phyloP scores from a whole-genome alignment of 2,329 filamentous ascomycete species.

The Pseudogymnoascus sp. region DNA sequence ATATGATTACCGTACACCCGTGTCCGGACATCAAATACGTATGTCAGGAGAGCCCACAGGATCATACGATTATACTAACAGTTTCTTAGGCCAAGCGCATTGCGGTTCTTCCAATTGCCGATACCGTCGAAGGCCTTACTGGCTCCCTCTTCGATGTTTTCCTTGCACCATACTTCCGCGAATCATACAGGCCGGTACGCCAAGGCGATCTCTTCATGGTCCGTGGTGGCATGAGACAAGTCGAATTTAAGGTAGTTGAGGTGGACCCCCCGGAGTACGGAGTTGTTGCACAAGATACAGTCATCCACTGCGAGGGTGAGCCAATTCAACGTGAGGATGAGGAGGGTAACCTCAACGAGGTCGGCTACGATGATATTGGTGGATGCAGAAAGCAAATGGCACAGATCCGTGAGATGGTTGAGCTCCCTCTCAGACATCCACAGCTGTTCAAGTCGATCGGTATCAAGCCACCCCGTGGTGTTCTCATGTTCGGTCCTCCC shows the following conservation, averaged over 20 bases:
- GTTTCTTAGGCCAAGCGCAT: slow-evolving; percentile 82
- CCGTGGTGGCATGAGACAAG: slow-evolving; percentile 95
- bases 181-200: slow-evolving; percentile 93
- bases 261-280: slow-evolving; percentile 97
- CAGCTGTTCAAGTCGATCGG: slow-evolving; percentile 99
- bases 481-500: slow-evolving; percentile 90
- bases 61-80: slow-evolving; percentile 20
- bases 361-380: slow-evolving; percentile 98
- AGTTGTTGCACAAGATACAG: slow-evolving; percentile 96
- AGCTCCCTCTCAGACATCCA: slow-evolving; percentile 90
- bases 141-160: slow-evolving; percentile 98
- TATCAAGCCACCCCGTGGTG: slow-evolving; percentile 98
- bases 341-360: slow-evolving; percentile 98
- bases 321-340: slow-evolving; percentile 97
- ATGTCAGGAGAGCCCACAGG: slow-evolving; percentile 33
- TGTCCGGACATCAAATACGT: slow-evolving; percentile 99
- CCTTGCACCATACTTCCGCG: slow-evolving; percentile 98
- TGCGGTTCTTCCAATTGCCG: slow-evolving; percentile 93
- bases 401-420: slow-evolving; percentile 96
- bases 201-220: slow-evolving; percentile 98
- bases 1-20: slow-evolving; percentile 92
- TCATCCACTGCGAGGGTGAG: slow-evolving; percentile 98
- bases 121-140: slow-evolving; percentile 95
- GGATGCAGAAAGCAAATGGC: slow-evolving; percentile 99
- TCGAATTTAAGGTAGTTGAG: slow-evolving; percentile 99